Conservation (phyloP, 2,329 filamentous ascomycete species). For the Sphaerulina populicola region DNA sequence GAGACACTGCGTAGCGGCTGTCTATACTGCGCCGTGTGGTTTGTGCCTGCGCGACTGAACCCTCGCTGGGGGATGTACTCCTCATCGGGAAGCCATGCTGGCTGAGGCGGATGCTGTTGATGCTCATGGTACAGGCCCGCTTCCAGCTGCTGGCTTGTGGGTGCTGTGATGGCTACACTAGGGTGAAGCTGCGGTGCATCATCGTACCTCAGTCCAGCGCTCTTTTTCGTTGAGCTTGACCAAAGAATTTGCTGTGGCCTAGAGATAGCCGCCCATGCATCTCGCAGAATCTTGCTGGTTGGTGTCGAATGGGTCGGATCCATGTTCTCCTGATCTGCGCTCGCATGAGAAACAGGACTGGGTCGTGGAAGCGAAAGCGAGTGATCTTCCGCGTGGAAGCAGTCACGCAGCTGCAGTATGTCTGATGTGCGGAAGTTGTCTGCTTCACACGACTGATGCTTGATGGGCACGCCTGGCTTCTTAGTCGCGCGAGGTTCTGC, state of each 20-base stretch:
- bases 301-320: conserved; percentile 17
- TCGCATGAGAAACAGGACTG: background rate
- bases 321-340: conserved; percentile 15
- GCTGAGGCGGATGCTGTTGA: background rate
- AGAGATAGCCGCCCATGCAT: conserved; percentile 6
- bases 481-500: background rate
- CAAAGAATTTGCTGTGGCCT: background rate
- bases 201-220: background rate
- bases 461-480: background rate
- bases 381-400: background rate
- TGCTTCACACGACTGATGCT: background rate
- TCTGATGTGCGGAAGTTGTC: conserved; percentile 21
- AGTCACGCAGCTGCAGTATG: conserved; percentile 16
- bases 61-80: background rate
- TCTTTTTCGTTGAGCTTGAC: background rate
- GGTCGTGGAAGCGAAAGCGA: conserved; percentile 1
- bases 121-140: background rate
- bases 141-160: background rate
- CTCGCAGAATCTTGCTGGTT: conserved; percentile 18
- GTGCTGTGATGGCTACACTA: background rate
- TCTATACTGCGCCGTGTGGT: background rate
- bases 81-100: background rate
- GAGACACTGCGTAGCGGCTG: background rate
- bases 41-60: background rate
- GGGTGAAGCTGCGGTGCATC: background rate